Evolutionary conservation across 371 early-diverging fungal genomes (phyloP).

Genomic region (Synchytrium microbalum): DNA sequence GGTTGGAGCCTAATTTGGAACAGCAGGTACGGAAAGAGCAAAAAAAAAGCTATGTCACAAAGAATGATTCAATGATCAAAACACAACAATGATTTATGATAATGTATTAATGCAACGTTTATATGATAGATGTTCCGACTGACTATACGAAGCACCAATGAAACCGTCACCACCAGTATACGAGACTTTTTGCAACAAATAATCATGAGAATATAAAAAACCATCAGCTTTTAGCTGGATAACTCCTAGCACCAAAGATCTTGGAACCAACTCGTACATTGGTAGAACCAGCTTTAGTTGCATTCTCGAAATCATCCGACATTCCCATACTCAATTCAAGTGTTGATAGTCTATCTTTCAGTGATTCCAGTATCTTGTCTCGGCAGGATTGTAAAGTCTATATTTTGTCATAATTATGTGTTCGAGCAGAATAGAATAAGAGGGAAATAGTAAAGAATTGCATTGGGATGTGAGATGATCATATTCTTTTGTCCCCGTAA

Average conservation of each 20-base stretch:
- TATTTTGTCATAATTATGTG: too few relatives aligned
- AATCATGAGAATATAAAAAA: background rate
- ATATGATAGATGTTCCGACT: constrained; percentile 73
- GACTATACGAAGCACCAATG: constrained; percentile 84
- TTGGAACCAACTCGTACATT: constrained; percentile 86
- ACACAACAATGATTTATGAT: too few relatives aligned
- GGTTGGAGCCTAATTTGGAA: constrained; percentile 81
- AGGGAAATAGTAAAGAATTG: background rate
- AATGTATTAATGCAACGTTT: too few relatives aligned
- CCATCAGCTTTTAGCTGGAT: background rate
- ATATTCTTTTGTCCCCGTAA: background rate
- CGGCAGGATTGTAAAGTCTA: background rate
- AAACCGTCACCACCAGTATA: constrained; percentile 49
- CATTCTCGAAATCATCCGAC: constrained; percentile 86
- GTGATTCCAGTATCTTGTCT: background rate
- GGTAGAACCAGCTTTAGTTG: constrained; percentile 76
- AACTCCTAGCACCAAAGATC: constrained; percentile 65
- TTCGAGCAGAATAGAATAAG: too few relatives aligned
- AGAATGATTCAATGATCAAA: too few relatives aligned
- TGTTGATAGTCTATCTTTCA: background rate
- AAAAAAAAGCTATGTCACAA: too few relatives aligned
- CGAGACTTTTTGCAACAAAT: background rate
- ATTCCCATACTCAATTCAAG: constrained; percentile 94
- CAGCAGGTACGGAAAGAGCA: constrained; percentile 74
- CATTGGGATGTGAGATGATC: background rate